Base-by-base conservation (phyloP, 495 filamentous ascomycete genomes). In the Neurospora sublineolata region DNA sequence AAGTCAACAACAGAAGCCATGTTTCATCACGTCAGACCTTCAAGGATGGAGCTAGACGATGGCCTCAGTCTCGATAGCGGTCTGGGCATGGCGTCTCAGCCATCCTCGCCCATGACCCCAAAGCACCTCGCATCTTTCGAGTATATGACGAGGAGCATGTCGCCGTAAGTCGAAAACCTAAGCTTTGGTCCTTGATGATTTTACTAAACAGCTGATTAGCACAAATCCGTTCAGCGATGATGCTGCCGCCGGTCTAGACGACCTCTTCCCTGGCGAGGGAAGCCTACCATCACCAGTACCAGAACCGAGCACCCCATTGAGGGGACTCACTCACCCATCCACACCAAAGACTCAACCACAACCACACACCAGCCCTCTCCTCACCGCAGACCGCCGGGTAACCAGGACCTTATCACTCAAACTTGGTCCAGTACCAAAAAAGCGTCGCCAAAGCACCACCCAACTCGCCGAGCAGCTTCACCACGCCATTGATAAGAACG, bases 401-500 rank as follows among this genome's bases (percentile, higher is more conserved):
- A 71, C 72, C 14, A 60, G 44, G 68, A 23, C 46, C 30, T 8
- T 74, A 16, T 68, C 41, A 33, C 14, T 18, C 46, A 64, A 68
- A 37, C 64, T 74, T 3, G 27, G 41, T 6, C 71, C 44, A 4
- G 36, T 11, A 3, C 37, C 71, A 7, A 44, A 30, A 20, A 16
- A 23, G 16, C 33, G 18, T 14, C 70, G 40, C 14, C 40, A 33
- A 42, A 70, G 68, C 36, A 40, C 40, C 39, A 68, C n/a, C 33
- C 71, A 41, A 37, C 68, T 70, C 33, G 71, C 73, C 12, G 71
- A 75, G 58, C 60, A 73, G 44, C 68, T 75, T 38, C 74, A 75
- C 20, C 69, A 73, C 44, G 74, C 74, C 70, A 73, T 75, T n/a
- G 72, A 73, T 39, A 18, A 39, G 20, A 70, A 70, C 64, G 72